Evolutionary conservation across 352 stramenopile species (phyloP), one percentile per base, ranked within the genome.

Genomic region (Blastocystis sp.): DNA sequence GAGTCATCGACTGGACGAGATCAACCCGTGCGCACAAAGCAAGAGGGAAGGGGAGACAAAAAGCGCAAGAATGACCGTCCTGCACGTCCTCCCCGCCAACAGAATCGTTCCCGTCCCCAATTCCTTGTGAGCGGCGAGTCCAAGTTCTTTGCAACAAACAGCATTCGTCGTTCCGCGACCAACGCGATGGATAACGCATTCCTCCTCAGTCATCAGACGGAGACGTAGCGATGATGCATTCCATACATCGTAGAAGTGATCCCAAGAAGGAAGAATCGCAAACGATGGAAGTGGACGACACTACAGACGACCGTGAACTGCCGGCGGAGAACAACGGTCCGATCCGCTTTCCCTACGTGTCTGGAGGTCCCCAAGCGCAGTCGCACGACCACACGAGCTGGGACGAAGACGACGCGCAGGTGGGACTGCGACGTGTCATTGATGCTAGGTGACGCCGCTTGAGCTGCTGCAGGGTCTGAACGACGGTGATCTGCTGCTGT

Each of bases 61-160:
- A 46, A 53, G 29, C 18, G 29, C 4, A 51, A 54, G 3, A 29
- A 40, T 51, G 36, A 48, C 1, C 6, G 36, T 24, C 21, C 21
- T 24, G 32, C 44, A 51, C 63, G 63, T 29, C 16, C 14, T 11
- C n/a, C 44, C 34, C 34, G 34, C 29, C 46, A 61, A 6, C 36
- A 40, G 18, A 42, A 81, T 29, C 27, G 51, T 46, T 40, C 46
- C 36, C 69, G 46, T 24, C 69, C 69, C 21, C 69, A 29, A 40
- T 64, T 64, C 32, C 63, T 81, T 38, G 69, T 81, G 51, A 81
- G 69, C 63, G 69, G 69, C 21, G 69, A 81, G 46, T 81, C 69
- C 0, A 32, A 24, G 21, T 81, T 81, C 32, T 81, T 81, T 61
- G 69, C 69, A 1, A 81, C 69, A 38, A 81, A 81, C 53, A 81